phyloP scores from a whole-genome alignment of 1,139 yeast genomes.

The Suhomyces bokatorum region DNA sequence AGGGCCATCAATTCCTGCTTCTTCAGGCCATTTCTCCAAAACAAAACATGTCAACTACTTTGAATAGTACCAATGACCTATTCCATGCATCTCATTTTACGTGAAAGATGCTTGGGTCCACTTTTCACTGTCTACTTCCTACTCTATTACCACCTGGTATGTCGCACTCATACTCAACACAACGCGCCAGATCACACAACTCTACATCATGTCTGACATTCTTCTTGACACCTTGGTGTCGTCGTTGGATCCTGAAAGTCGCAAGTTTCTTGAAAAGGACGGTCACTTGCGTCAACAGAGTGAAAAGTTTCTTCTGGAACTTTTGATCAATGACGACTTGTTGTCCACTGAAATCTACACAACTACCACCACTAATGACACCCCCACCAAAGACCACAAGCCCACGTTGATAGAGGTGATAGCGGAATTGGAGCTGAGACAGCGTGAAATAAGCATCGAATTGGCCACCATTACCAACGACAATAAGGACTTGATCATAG shows the following conservation, averaged over 20 bases:
- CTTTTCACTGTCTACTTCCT: too few relatives aligned
- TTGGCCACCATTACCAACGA: constrained; percentile 37
- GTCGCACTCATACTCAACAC: neutral
- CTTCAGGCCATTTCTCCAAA: too few relatives aligned
- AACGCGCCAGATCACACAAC: constrained; percentile 2
- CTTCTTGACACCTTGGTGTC: constrained; percentile 23
- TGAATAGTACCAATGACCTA: too few relatives aligned
- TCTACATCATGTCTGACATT: constrained; percentile 21
- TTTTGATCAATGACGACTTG: constrained; percentile 43
- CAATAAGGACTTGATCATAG: constrained; percentile 43
- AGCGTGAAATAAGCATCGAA: constrained; percentile 31
- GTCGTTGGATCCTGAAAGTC: constrained; percentile 19
- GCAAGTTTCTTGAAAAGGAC: constrained; percentile 16
- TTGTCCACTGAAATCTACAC: constrained; percentile 44
- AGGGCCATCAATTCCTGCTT: too few relatives aligned
- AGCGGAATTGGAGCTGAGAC: constrained; percentile 44
- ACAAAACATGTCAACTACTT: too few relatives aligned
- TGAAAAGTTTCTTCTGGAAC: constrained; percentile 23
- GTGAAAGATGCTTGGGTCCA: too few relatives aligned
- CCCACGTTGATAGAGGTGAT: constrained; percentile 46
- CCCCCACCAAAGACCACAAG: constrained; percentile 13
- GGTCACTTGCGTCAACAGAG: constrained; percentile 13
- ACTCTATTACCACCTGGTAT: neutral
- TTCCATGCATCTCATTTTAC: too few relatives aligned
- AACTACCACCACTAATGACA: constrained; percentile 24